phyloP scores from a whole-genome alignment of 768 basidiomycete species.

The Panaeolus cyanescens region DNA sequence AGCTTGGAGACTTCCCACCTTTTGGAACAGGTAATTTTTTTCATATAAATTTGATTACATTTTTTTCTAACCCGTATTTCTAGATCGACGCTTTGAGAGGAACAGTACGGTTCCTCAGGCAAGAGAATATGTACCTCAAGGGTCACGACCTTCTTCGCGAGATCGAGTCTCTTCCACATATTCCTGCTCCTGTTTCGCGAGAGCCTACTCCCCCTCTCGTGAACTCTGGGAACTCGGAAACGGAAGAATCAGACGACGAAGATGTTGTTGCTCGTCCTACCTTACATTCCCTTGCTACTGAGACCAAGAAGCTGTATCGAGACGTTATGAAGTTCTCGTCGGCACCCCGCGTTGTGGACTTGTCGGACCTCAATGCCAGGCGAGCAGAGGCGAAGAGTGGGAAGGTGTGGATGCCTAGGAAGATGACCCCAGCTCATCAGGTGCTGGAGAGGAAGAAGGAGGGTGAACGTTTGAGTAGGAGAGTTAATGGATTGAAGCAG shows the following conservation, averaged over 20 bases:
- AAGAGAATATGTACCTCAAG: slow-evolving; percentile 91
- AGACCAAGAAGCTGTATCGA: slow-evolving; percentile 86
- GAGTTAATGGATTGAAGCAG: slow-evolving; percentile 72
- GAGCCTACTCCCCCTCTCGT: slow-evolving; percentile 67
- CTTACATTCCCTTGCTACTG: slow-evolving; percentile 70
- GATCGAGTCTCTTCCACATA: slow-evolving; percentile 71
- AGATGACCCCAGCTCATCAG: slow-evolving; percentile 81
- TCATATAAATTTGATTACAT: background rate
- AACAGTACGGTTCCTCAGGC: slow-evolving; percentile 89
- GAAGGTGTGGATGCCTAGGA: slow-evolving; percentile 78
- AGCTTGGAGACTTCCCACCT: slow-evolving; percentile 87
- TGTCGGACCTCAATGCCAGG: slow-evolving; percentile 61
- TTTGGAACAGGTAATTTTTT: slow-evolving; percentile 72
- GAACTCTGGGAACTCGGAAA: slow-evolving; percentile 66
- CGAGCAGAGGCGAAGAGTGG: slow-evolving; percentile 49
- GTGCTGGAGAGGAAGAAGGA: slow-evolving; percentile 76
- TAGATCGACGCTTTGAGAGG: slow-evolving; percentile 90
- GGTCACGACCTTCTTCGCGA: slow-evolving; percentile 88
- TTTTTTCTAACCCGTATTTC: slow-evolving; percentile 4
- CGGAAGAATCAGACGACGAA: slow-evolving; percentile 60
- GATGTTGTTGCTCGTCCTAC: slow-evolving; percentile 46
- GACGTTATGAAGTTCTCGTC: slow-evolving; percentile 88
- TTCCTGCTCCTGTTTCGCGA: slow-evolving; percentile 51
- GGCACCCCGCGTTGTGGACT: slow-evolving; percentile 82
- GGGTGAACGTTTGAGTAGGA: slow-evolving; percentile 67